These are phyloP conservation scores for Periconia sp. DNA, from an alignment of 2,329 filamentous ascomycete genomes.

Conservation along the genomic window DNA sequence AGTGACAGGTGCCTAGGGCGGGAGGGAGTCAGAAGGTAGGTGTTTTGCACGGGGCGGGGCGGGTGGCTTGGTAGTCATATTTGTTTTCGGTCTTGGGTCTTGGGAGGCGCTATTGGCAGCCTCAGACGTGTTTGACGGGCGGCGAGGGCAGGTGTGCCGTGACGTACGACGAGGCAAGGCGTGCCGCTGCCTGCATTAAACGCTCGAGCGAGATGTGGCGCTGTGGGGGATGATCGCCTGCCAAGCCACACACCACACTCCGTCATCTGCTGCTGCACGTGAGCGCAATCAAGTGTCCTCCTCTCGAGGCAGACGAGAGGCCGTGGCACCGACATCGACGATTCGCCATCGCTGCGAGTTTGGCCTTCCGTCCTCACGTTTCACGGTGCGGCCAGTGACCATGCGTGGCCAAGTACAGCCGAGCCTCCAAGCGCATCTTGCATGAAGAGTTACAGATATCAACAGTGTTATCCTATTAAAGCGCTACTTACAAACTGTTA, in stretches of 20 bases:
- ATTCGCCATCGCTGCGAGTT: too few species aligned
- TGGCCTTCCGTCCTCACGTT: too few species aligned
- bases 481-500: too few species aligned
- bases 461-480: not conserved
- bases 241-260: not conserved
- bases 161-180: conserved; percentile 22
- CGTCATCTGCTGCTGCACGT: not conserved
- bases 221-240: conserved; percentile 1
- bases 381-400: too few species aligned
- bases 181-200: too few species aligned
- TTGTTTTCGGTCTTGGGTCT: conserved; percentile 21
- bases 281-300: too few species aligned
- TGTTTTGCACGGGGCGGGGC: conserved; percentile 40
- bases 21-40: conserved; percentile 39
- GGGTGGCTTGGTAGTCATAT: conserved; percentile 22
- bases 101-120: conserved; percentile 15
- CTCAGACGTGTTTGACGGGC: conserved; percentile 17
- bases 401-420: too few species aligned
- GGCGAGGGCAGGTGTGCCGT: conserved; percentile 2
- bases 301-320: too few species aligned
- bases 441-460: not conserved
- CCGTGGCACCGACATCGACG: too few species aligned
- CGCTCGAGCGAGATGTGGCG: conserved; percentile 8
- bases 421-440: too few species aligned
- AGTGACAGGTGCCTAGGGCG: conserved; percentile 27